Evolutionary conservation across 257 asterid genomes (phyloP), one percentile per base, ranked within the genome.

Genomic region (Capsicum pubescens): DNA sequence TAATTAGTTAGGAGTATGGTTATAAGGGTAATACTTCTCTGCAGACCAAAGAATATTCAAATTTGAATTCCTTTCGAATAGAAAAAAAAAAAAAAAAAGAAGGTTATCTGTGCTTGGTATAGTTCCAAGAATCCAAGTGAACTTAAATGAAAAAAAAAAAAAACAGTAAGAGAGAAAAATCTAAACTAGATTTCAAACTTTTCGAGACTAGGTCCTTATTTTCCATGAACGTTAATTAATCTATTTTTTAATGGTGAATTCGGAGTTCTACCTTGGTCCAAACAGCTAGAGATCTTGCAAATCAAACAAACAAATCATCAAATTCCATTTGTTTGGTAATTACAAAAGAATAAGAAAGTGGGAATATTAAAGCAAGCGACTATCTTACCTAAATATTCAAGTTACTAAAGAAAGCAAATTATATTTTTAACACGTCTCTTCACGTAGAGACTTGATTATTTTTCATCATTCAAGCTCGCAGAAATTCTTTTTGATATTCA

Each of bases 221-320:
- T 39, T 44, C 44, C 16, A 17, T 71, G 58, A 36, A 71, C 14
- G 68, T 14, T 79, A 16, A 50, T 55, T 79, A 79, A 56, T 7
- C 39, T 79, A 55, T 13, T 55, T 55, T 17, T 15, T 54, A 35
- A 11, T 1, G 15, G 66, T 57, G 66, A 36, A 35, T 15, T 48
- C 26, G 5, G 39, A 64, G 54, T 48, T 82, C 9, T 80, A 58
- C 15, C 32, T 13, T 68, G 26, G 76, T 68, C 59, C 59, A 46
- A 19, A 19, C 19, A 48, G 58, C 79, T n/a, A 71, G 11, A 72
- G 16, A 72, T 72, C 6, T 26, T n/a, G 16, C 60, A 56, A 69
- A 83, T 66, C 35, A 82, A 48, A 68, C 19, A 36, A 82, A 68
- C 85, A 66, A 82, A 80, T 9, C 4, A 21, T 32, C 52, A 21